phyloP scores from a whole-genome alignment of 768 basidiomycete species.

The Lactifluus hygrophoroides region DNA sequence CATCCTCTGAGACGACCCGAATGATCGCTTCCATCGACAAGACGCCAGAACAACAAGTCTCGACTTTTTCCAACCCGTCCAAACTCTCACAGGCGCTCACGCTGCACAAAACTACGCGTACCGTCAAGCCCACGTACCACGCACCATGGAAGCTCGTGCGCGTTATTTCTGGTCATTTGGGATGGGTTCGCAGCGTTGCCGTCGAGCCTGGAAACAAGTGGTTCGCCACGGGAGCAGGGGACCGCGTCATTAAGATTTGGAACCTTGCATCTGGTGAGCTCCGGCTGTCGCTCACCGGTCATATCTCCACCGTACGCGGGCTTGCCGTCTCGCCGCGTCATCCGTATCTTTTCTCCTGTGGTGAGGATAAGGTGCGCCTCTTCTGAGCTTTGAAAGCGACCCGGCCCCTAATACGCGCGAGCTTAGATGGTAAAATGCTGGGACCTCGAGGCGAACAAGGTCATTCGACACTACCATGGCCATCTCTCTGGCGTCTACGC shows the following conservation, averaged over 20 bases:
- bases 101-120: constrained; percentile 87
- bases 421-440: constrained; percentile 98
- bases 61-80: constrained; percentile 56
- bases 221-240: constrained; percentile 98
- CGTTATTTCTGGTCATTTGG: constrained; percentile 95
- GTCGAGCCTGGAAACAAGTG: constrained; percentile 98
- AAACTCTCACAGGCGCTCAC: constrained; percentile 84
- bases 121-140: constrained; percentile 93
- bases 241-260: constrained; percentile 98
- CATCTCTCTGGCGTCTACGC: constrained; percentile 98
- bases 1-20: constrained; percentile 41
- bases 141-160: constrained; percentile 93
- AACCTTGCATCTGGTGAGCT: constrained; percentile 96
- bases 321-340: constrained; percentile 87
- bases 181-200: constrained; percentile 94
- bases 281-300: constrained; percentile 93
- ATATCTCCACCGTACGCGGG: constrained; percentile 94
- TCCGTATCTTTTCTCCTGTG: constrained; percentile 95
- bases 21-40: constrained; percentile 73
- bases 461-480: constrained; percentile 97
- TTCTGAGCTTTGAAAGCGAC: not conserved
- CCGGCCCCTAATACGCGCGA: not conserved
- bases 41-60: constrained; percentile 55
- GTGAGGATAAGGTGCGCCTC: constrained; percentile 83
- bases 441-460: constrained; percentile 98